phyloP scores from a whole-genome alignment of 2,329 filamentous ascomycete species.

The Colletotrichum euphorbiae region DNA sequence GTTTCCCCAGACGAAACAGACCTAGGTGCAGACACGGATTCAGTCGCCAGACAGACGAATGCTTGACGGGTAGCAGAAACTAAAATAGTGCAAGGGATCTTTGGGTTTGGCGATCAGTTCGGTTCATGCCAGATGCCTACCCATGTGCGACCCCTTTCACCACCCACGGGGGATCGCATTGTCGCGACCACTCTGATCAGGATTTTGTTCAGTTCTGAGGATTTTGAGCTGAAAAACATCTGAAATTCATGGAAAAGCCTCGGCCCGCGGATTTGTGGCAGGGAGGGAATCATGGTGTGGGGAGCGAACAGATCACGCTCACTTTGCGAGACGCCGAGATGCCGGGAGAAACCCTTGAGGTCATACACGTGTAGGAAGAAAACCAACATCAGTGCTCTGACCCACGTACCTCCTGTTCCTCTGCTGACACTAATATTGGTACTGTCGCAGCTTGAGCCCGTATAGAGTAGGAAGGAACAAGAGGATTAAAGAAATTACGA shows the following conservation, averaged over 20 bases:
- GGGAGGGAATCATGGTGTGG: background rate
- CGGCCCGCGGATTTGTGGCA: background rate
- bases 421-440: no score
- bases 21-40: constrained; percentile 8
- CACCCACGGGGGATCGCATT: background rate
- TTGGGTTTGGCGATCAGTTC: constrained; percentile 17
- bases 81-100: constrained; percentile 1
- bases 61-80: background rate
- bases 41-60: background rate
- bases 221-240: constrained; percentile 1
- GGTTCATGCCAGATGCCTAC: constrained; percentile 8
- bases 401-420: constrained; percentile 1
- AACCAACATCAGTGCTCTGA: constrained; percentile 1
- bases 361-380: background rate
- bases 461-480: no score
- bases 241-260: background rate
- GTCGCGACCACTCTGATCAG: background rate
- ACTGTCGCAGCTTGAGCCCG: no score
- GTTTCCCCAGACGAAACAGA: background rate
- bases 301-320: background rate
- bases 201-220: background rate
- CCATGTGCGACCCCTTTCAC: no score
- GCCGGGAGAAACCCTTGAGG: constrained; percentile 30
- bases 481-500: no score
- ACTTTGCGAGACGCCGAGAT: constrained; percentile 36